Base-by-base conservation (phyloP, 306 rosid genomes). In the Gastrolobium villosum region DNA sequence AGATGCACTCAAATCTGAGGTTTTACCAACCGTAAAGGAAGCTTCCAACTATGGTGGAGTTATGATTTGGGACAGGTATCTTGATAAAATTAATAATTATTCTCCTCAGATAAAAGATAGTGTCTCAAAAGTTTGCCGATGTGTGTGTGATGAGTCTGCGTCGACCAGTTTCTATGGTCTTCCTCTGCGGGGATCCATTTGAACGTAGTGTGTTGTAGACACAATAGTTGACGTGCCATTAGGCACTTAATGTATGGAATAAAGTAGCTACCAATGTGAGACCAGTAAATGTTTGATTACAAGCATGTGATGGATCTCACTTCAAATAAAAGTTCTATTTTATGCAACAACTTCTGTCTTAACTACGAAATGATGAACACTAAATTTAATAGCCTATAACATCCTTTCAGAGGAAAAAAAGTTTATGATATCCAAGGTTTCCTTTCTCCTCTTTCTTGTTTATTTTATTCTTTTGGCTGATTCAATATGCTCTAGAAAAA, bases 1-100 rank as follows among this genome's bases (percentile, higher is more conserved):
- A 0, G 68, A 74, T 0, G 89, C 7, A 32, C 74, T 86, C 10
- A 82, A 6, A 10, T 70, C 83, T 53, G 43, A 77, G 8, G 80
- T 89, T 32, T 87, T 89, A 65, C 93, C 93, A 3, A 2, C 9
- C 0, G 71, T 76, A 10, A 84, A 80, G 80, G 11, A 13, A 7
- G 56, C 86, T 36, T 1, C 81, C 2, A 89, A 84, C 49, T 86
- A 84, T 37, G 89, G 89, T 45, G 90, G 93, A 28, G 76, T 89
- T 4, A 84, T 84, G 90, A 41, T 89, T 6, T 86, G 86, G 90
- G 45, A 11, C 77, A 86, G 65, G 57, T 0, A 2, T 7, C 10
- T 0, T 14, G 70, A 39, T 39, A 2, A 0, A 1, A 4, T 0
- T 0, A 7, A 2, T 40, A 1, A 4, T 7, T 63, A 39, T 2